These are phyloP conservation scores for Pisolithus sp. DNA, from an alignment of 768 basidiomycete genomes.

Conservation along the genomic window DNA sequence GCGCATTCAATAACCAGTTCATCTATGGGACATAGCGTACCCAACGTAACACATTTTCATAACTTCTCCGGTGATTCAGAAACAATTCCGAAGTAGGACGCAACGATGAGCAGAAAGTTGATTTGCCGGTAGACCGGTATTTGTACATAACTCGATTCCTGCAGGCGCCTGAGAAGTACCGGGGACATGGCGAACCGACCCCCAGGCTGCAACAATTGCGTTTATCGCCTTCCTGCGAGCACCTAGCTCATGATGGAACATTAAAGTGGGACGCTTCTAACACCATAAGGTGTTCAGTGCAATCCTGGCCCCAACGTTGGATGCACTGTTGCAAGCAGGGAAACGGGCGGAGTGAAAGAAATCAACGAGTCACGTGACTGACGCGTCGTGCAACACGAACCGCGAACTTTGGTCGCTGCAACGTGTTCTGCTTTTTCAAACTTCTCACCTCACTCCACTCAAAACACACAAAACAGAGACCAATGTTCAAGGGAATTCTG, in stretches of 20 bases:
- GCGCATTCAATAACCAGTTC: not conserved
- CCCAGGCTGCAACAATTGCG: too few species aligned
- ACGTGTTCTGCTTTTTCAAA: slow-evolving; percentile 1
- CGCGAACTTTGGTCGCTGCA: slow-evolving; percentile 12
- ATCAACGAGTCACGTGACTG: slow-evolving; percentile 28
- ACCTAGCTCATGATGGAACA: not conserved
- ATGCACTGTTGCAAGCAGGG: too few species aligned
- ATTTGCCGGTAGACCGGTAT: not conserved
- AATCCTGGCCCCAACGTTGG: too few species aligned
- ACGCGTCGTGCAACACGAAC: slow-evolving; percentile 27
- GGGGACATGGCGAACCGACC: not conserved
- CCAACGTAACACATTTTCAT: not conserved
- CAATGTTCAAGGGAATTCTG: slow-evolving; percentile 79
- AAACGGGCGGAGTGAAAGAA: slow-evolving; percentile 7
- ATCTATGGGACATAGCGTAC: not conserved
- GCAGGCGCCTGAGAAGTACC: not conserved
- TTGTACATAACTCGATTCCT: not conserved
- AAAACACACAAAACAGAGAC: not conserved
- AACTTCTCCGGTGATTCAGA: not conserved
- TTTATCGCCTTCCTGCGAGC: too few species aligned
- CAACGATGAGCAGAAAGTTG: not conserved
- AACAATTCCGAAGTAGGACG: not conserved
- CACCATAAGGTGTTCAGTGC: not conserved
- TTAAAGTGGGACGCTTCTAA: not conserved
- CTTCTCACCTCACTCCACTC: slow-evolving; percentile 1